A percentile compares a stretch with the other conserved stretches of the same genome.
Evolutionary conservation across 768 basidiomycete genomes (phyloP).

Genomic region (Trametes maxima): DNA sequence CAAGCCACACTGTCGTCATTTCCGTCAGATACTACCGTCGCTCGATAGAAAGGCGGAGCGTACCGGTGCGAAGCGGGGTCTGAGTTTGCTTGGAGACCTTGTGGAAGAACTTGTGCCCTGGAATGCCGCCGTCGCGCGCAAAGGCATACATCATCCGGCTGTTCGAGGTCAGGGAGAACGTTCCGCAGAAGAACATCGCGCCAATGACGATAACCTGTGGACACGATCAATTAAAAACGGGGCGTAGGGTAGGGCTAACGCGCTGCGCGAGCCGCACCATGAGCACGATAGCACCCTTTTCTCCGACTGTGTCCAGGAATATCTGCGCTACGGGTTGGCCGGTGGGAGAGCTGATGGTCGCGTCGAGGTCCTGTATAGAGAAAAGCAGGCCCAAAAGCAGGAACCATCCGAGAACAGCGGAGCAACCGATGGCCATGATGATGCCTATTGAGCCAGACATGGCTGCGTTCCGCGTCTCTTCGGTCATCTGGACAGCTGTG

Average conservation of each 20-base stretch:
- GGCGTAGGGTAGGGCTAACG: neutral
- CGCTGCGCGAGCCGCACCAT: constrained; percentile 49
- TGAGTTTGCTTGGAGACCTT: constrained; percentile 59
- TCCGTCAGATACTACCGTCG: neutral
- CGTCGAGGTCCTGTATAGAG: constrained; percentile 71
- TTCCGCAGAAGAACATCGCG: constrained; percentile 76
- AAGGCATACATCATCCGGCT: constrained; percentile 86
- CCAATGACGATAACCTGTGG: constrained; percentile 63
- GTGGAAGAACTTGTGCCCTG: constrained; percentile 67
- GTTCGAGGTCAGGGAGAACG: constrained; percentile 78
- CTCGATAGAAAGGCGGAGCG: neutral
- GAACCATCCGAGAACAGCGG: constrained; percentile 76
- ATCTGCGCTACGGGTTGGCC: constrained; percentile 81
- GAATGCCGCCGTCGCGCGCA: constrained; percentile 72
- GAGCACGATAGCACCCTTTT: constrained; percentile 70
- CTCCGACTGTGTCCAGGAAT: constrained; percentile 74
- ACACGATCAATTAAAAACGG: neutral
- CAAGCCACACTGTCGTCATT: constrained; percentile 64
- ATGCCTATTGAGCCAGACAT: constrained; percentile 71
- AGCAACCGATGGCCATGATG: constrained; percentile 71
- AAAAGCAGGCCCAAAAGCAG: constrained; percentile 72
- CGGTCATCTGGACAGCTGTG: constrained; percentile 56
- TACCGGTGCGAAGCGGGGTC: constrained; percentile 72
- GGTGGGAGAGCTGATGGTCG: constrained; percentile 52
- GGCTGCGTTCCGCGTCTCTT: constrained; percentile 66